Evolutionary conservation across 75 land plant genomes (phyloP).

Genomic region (Chamaecyparis obtusa): DNA sequence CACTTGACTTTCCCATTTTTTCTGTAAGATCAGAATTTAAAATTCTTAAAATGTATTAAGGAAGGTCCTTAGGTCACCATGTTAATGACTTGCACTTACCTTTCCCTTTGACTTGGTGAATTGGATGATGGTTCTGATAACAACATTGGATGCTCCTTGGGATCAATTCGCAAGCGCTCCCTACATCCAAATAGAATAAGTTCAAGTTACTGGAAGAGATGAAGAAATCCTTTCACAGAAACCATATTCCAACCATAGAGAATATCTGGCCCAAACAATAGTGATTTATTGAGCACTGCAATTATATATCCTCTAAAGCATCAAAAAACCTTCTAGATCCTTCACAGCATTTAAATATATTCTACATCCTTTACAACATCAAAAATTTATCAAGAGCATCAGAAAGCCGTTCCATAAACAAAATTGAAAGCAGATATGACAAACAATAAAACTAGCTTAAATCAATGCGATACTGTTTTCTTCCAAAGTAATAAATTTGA

Average conservation of each 20-base stretch:
- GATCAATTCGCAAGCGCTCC: conserved; percentile 82
- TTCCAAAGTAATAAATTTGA: too few species aligned
- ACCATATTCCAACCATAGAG: not conserved
- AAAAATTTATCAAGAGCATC: not conserved
- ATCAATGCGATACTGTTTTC: not conserved
- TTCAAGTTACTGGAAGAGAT: not conserved
- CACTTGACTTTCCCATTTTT: not conserved
- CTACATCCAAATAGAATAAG: conserved; percentile 28
- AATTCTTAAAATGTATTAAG: not conserved
- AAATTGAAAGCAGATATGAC: not conserved
- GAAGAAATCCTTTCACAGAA: not conserved
- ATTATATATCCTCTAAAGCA: not conserved
- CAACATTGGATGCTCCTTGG: conserved; percentile 97
- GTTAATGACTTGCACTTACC: conserved; percentile 22
- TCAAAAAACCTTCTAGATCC: not conserved
- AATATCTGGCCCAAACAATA: not conserved
- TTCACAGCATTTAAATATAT: too few species aligned
- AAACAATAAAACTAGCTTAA: not conserved
- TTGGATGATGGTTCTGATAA: conserved; percentile 94
- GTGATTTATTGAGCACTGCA: not conserved
- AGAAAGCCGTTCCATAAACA: not conserved
- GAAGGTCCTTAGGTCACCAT: not conserved
- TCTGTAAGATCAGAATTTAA: not conserved
- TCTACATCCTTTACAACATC: not conserved
- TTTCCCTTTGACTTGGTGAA: conserved; percentile 69